Evolutionary conservation across 768 basidiomycete genomes (phyloP), one percentile per base, ranked within the genome.

Genomic region (Cantharellus anzutake): DNA sequence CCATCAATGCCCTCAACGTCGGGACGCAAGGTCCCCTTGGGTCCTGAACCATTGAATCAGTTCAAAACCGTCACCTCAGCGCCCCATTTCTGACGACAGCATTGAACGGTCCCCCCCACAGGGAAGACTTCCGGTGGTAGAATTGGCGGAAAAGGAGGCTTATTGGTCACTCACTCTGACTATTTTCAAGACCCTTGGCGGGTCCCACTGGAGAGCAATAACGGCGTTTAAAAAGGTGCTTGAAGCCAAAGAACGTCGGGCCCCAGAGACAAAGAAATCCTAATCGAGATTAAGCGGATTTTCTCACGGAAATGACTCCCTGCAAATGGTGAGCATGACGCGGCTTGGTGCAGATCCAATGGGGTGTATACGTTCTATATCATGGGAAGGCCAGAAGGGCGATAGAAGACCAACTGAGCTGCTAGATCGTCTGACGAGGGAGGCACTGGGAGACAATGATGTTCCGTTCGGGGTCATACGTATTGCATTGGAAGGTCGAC

Each of bases 101-200:
- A 60, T 74, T 75, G 2, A 29, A 29, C 20, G 20, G 20, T 29
- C 20, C 20, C 20, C 20, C 20, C 20, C 20, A 29, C 20, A 29
- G 20, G 20, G 20, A 29, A 29, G 20, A 29, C 20, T 29, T 29
- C 82, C 81, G 0, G 80, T 80, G 4, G 76, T 68, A 5, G 80
- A 78, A 61, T 84, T 80, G 3, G 79, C 81, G 5, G 78, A 66
- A 60, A 75, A 80, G 1, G 77, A 75, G 60, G 75, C 78, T 65
- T 81, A 83, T 67, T 82, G 81, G 60, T 80, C 70, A 34, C 82
- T 82, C 0, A 80, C 80, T n/a, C 77, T 74, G 16, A 79, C 77
- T 52, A 82, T 64, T 0, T 77, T 68, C n/a, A 70, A 67, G 2
- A 71, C 68, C 3, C 70, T 71, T 16, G 78, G 73, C 16, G 83